Base-by-base conservation (phyloP, 768 basidiomycete species). In the Lentinula aciculospora region DNA sequence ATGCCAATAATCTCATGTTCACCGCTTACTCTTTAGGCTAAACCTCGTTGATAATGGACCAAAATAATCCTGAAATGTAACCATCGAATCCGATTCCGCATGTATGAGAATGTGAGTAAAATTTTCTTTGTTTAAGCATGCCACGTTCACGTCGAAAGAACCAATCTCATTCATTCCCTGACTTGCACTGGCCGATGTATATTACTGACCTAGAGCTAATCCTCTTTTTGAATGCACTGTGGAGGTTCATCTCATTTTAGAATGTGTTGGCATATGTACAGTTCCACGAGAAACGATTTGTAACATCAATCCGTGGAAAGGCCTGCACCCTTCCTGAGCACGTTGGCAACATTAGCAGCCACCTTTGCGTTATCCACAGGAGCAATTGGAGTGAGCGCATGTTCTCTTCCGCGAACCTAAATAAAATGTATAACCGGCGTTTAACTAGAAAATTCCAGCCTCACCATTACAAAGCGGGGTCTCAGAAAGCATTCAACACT, bases 391-490 rank as follows among this genome's bases (percentile, higher is more conserved):
- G 46, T 57, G 17, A 57, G 47, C 15, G 31, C 36, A 23, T 57
- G 56, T 36, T 57, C 27, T 37, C 47, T 28, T 36, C 56, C 56
- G 44, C 56, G 56, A 19, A 32, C 56, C 56, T 57, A 36, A 21
- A 27, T 8, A 57, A n/a, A 31, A 6, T 4, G 9, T 39, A 37
- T 9, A 12, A 4, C 23, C 23, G n/a, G 48, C 12, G 5, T 3
- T 12, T 3, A 17, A 19, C 4, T 19, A 2, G 28, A 53, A 23
- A 19, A n/a, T 0, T 9, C 5, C 19, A 40, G n/a, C 12, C 29
- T 47, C 28, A 57, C 56, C 56, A 57, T 57, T 4, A 57, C 56
- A 39, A 57, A 57, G n/a, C 45, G 44, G 7, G 56, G 56, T 5
- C 37, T 50, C 13, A 36, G 19, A 47, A 57, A 57, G 4, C 31